Conservation (phyloP, 1,284 basidiomycete genomes). For the Leccinum glutinopallens region DNA sequence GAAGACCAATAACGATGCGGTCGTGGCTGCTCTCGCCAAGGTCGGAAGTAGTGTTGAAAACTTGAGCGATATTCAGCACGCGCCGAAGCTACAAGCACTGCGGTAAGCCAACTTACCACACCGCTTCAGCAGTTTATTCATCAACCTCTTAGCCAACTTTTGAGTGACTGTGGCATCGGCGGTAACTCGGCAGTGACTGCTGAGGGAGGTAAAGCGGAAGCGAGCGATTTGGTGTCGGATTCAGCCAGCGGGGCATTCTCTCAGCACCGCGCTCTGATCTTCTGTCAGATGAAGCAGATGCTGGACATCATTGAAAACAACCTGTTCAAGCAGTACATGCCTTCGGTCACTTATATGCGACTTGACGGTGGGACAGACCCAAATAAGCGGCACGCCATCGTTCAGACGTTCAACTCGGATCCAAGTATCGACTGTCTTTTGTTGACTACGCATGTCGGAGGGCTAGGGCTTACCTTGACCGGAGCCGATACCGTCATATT, state of each 20-base stretch:
- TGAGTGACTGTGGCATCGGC: conserved; percentile 95
- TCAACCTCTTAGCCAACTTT: conserved; percentile 70
- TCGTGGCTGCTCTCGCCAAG: conserved; percentile 64
- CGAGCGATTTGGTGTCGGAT: conserved; percentile 57
- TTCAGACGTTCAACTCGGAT: conserved; percentile 98
- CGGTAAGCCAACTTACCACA: conserved; percentile 53
- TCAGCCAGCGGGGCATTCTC: conserved; percentile 67
- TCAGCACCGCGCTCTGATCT: conserved; percentile 97
- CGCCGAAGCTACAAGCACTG: conserved; percentile 92
- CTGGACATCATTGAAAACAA: conserved; percentile 96
- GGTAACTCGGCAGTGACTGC: conserved; percentile 43
- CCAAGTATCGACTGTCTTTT: conserved; percentile 97
- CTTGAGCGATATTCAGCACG: conserved; percentile 84
- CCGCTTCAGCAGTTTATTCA: conserved; percentile 6
- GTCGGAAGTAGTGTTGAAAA: conserved; percentile 46
- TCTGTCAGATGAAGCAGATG: conserved; percentile 99
- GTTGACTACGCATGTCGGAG: conserved; percentile 96
- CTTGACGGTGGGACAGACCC: conserved; percentile 91
- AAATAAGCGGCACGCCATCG: conserved; percentile 90
- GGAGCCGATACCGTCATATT: conserved; percentile 99
- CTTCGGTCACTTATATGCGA: conserved; percentile 96
- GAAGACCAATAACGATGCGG: conserved; percentile 65
- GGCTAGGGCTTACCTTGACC: conserved; percentile 93
- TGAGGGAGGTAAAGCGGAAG: conserved; percentile 65
- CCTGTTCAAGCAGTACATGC: conserved; percentile 91